These are phyloP conservation scores for Casuarina glauca DNA, from an alignment of 306 rosid genomes.

Conservation along the genomic window DNA sequence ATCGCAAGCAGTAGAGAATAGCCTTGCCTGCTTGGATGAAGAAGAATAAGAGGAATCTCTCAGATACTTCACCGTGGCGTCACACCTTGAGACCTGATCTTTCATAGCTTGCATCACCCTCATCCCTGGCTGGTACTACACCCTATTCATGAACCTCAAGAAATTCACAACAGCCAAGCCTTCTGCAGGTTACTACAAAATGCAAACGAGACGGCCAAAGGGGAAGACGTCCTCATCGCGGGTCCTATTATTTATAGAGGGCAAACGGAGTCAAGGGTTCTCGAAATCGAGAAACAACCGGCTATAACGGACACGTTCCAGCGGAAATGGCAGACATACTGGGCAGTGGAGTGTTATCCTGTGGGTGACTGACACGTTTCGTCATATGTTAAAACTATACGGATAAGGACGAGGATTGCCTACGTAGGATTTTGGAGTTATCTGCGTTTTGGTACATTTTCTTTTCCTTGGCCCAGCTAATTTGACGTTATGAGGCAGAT, in stretches of 20 bases:
- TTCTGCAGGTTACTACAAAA: neutral
- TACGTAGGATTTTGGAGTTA: constrained; percentile 10
- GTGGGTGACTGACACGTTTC: constrained; percentile 30
- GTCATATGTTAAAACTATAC: neutral
- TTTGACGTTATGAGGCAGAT: neutral
- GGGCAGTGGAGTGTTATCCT: neutral
- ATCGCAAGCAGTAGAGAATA: constrained; percentile 29
- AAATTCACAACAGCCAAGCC: neutral
- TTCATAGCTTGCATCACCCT: constrained; percentile 43
- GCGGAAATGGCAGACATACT: neutral
- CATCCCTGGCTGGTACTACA: constrained; percentile 32
- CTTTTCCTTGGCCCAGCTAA: neutral
- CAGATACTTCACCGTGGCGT: constrained; percentile 40
- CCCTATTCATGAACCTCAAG: constrained; percentile 49
- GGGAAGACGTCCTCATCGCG: neutral
- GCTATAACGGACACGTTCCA: constrained; percentile 8
- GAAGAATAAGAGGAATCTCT: constrained; percentile 47
- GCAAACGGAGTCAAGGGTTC: neutral
- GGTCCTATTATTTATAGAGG: neutral
- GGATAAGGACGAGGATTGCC: neutral
- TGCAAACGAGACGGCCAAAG: neutral
- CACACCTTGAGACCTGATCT: constrained; percentile 56
- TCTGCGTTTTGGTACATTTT: neutral
- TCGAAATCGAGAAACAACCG: constrained; percentile 29
- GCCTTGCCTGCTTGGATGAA: constrained; percentile 39